Percentiles rank a stretch among this genome's conserved stretches.
Conservation (phyloP, 2,329 filamentous ascomycete species). For the Beauveria australis region DNA sequence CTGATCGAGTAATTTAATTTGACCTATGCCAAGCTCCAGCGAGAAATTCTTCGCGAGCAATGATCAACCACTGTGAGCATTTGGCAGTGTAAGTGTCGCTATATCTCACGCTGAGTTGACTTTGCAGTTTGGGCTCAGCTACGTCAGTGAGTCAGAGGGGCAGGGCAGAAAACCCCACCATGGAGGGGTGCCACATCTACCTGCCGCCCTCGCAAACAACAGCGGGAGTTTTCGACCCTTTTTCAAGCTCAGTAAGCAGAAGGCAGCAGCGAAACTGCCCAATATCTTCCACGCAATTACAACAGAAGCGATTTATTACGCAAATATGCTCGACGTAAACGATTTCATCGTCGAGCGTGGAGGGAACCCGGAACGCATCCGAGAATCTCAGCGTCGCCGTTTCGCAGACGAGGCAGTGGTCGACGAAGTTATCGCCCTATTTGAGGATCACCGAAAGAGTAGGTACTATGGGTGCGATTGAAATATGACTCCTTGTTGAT, state of each 20-base stretch:
- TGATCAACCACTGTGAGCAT: not conserved
- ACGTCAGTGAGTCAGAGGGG: slow-evolving; percentile 9
- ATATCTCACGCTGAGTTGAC: not conserved
- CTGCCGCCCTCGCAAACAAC: not conserved
- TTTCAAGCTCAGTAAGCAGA: not conserved
- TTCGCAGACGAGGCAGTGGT: slow-evolving; percentile 75
- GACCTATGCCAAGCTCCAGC: not conserved
- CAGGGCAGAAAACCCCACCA: slow-evolving; percentile 11
- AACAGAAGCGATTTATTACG: not conserved
- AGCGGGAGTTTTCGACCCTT: not conserved
- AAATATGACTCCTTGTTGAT: too few relatives aligned
- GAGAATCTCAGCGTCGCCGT: slow-evolving; percentile 80
- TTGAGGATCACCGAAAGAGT: slow-evolving; percentile 77
- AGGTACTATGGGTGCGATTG: slow-evolving; percentile 18
- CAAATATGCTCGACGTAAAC: slow-evolving; percentile 62
- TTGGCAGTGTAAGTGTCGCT: not conserved
- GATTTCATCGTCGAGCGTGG: slow-evolving; percentile 82
- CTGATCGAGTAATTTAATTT: not conserved
- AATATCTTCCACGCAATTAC: not conserved
- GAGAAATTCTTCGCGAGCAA: not conserved
- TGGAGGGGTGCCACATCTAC: slow-evolving; percentile 2
- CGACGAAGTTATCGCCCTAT: slow-evolving; percentile 82
- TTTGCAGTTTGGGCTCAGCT: not conserved
- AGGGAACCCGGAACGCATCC: slow-evolving; percentile 84
- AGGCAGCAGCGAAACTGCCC: not conserved